phyloP scores from a whole-genome alignment of 106 monocot species.

The Ottelia alismoides region DNA sequence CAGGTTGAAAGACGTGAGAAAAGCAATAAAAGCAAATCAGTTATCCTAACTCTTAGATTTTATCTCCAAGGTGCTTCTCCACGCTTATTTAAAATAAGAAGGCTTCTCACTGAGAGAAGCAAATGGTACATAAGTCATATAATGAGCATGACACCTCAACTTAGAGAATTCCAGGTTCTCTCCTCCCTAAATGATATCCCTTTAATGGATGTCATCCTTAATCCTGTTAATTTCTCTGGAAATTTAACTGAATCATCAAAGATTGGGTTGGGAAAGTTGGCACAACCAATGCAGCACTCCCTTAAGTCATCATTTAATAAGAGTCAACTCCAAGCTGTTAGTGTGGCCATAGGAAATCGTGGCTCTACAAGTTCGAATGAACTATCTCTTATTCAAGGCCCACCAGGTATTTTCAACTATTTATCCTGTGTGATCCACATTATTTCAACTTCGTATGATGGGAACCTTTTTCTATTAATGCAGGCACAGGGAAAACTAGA shows the following conservation, averaged over 20 bases:
- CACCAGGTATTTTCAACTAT: slow-evolving; percentile 53
- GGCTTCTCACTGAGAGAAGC: slow-evolving; percentile 70
- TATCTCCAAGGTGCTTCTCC: slow-evolving; percentile 47
- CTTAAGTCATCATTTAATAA: slow-evolving; percentile 61
- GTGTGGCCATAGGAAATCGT: slow-evolving; percentile 31
- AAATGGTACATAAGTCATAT: slow-evolving; percentile 71
- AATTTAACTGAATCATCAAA: slow-evolving; percentile 20
- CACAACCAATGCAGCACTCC: slow-evolving; percentile 41
- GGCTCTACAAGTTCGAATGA: slow-evolving; percentile 28
- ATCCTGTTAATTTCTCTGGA: slow-evolving; percentile 32
- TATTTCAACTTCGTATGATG: neutral
- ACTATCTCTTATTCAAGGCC: slow-evolving; percentile 83
- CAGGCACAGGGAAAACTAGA: slow-evolving; percentile 96
- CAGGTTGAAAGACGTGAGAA: slow-evolving; percentile 92
- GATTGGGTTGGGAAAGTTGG: slow-evolving; percentile 32
- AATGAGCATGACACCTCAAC: slow-evolving; percentile 88
- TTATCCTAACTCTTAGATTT: slow-evolving; percentile 57
- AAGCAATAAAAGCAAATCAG: slow-evolving; percentile 41
- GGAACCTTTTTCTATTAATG: slow-evolving; percentile 2
- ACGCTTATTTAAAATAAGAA: slow-evolving; percentile 57
- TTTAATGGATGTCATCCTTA: slow-evolving; percentile 71
- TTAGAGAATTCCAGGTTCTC: slow-evolving; percentile 92
- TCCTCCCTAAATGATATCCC: slow-evolving; percentile 77
- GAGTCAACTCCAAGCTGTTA: slow-evolving; percentile 79
- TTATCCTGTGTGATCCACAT: neutral